These are phyloP conservation scores for Scedosporium aurantiacum DNA, from an alignment of 2,329 filamentous ascomycete species.

Conservation along the genomic window DNA sequence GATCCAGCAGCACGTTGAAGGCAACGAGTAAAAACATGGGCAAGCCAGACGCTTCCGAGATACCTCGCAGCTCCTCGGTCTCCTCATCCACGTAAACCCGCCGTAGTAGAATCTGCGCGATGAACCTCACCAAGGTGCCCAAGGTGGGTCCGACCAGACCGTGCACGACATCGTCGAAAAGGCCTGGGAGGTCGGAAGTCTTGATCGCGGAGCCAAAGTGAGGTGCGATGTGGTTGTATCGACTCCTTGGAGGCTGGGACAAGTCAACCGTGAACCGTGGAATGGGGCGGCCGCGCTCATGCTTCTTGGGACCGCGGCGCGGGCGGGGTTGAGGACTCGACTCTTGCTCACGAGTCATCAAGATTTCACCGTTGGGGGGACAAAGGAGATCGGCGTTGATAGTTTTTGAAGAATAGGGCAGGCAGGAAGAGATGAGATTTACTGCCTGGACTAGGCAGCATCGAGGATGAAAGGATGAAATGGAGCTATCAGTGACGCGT, in stretches of 20 bases:
- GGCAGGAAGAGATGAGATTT: too few relatives aligned
- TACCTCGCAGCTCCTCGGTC: constrained; percentile 49
- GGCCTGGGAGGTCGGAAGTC: constrained; percentile 22
- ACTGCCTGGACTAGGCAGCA: too few relatives aligned
- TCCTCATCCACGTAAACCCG: constrained; percentile 43
- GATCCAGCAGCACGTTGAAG: constrained; percentile 52
- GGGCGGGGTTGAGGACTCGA: too few relatives aligned
- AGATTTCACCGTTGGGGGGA: too few relatives aligned
- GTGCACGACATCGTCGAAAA: constrained; percentile 40
- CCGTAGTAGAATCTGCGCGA: constrained; percentile 36
- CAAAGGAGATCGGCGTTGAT: too few relatives aligned
- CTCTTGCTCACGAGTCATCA: too few relatives aligned
- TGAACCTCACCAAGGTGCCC: constrained; percentile 16
- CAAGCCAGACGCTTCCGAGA: constrained; percentile 37
- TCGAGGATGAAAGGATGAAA: too few relatives aligned
- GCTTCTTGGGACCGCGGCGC: too few relatives aligned
- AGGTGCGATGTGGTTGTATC: constrained; percentile 17
- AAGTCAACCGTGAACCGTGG: constrained; percentile 18
- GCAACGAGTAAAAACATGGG: constrained; percentile 49
- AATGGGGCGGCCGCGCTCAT: constrained; percentile 7
- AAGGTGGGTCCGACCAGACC: constrained; percentile 12
- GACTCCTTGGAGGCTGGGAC: constrained; percentile 14
- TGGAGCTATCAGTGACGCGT: too few relatives aligned
- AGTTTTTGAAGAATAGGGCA: too few relatives aligned
- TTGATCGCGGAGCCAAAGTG: constrained; percentile 11